phyloP scores from a whole-genome alignment of 2,329 filamentous ascomycete species.

The Curvularia sp. region DNA sequence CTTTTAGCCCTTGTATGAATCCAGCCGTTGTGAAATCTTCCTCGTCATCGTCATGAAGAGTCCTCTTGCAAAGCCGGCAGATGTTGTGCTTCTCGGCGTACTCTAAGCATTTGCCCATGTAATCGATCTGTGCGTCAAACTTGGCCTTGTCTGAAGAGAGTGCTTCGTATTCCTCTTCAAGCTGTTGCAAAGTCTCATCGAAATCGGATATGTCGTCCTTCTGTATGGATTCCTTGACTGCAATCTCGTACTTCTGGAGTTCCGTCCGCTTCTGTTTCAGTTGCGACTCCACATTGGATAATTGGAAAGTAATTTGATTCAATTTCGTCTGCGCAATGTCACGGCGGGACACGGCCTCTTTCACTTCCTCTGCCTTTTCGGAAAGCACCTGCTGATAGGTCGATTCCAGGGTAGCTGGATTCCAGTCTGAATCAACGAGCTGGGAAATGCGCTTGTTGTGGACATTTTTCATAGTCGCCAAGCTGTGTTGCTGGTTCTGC shows the following conservation, averaged over 20 bases:
- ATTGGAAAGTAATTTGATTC: slow-evolving; percentile 75
- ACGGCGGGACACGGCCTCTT: slow-evolving; percentile 71
- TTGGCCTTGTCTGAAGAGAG: slow-evolving; percentile 70
- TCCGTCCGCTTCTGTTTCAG: slow-evolving; percentile 70
- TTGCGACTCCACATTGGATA: slow-evolving; percentile 70
- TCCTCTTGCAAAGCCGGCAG: slow-evolving; percentile 77
- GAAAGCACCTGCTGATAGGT: slow-evolving; percentile 71
- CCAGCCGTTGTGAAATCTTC: slow-evolving; percentile 62
- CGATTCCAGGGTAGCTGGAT: slow-evolving; percentile 70
- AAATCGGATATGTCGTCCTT: slow-evolving; percentile 54
- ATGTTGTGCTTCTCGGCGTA: slow-evolving; percentile 71
- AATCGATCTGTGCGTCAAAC: slow-evolving; percentile 72
- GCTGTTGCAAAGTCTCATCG: slow-evolving; percentile 59
- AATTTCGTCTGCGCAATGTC: slow-evolving; percentile 75
- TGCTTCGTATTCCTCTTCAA: slow-evolving; percentile 60
- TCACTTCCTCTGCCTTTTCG: slow-evolving; percentile 63
- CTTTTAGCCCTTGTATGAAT: slow-evolving; percentile 70
- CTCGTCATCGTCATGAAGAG: slow-evolving; percentile 64
- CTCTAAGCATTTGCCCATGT: slow-evolving; percentile 72
- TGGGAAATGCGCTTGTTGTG: slow-evolving; percentile 74
- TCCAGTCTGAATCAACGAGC: slow-evolving; percentile 72
- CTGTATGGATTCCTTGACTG: slow-evolving; percentile 62
- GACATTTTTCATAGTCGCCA: slow-evolving; percentile 78
- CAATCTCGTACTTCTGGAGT: slow-evolving; percentile 65
- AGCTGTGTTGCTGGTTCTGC: slow-evolving; percentile 72